A percentile compares a stretch with the other conserved stretches of the same genome.
Evolutionary conservation across 164 flowering plant genomes (phyloP).

Genomic region (Chloranthus sessilifolius): DNA sequence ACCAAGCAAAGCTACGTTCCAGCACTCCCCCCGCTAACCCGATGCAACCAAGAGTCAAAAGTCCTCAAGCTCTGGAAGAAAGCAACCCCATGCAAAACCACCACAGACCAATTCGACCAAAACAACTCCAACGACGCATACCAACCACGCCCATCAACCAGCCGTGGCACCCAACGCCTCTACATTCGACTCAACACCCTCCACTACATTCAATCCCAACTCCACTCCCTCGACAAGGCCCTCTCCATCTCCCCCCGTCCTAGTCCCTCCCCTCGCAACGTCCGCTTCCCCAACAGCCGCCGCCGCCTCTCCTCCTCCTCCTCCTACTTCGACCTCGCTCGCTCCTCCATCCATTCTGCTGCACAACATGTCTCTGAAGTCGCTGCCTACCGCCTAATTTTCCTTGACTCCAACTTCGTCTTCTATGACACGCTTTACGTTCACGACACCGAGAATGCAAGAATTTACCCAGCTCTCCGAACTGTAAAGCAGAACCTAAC

Average conservation of each 20-base stretch:
- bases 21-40: slow-evolving; percentile 73
- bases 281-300: slow-evolving; percentile 21
- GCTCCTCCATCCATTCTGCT: slow-evolving; percentile 47
- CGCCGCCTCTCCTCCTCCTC: slow-evolving; percentile 22
- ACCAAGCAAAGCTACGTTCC: slow-evolving; percentile 81
- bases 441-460: slow-evolving; percentile 52
- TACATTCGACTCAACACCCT: slow-evolving; percentile 93
- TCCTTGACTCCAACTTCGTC: slow-evolving; percentile 66
- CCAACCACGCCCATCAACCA: slow-evolving; percentile 80
- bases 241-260: slow-evolving; percentile 47
- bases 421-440: slow-evolving; percentile 65
- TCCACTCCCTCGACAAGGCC: slow-evolving; percentile 65
- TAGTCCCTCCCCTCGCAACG: slow-evolving; percentile 27
- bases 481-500: slow-evolving; percentile 83
- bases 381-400: slow-evolving; percentile 83
- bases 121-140: slow-evolving; percentile 29
- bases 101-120: slow-evolving; percentile 19
- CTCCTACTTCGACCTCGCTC: slow-evolving; percentile 53
- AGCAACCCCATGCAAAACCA: slow-evolving; percentile 54
- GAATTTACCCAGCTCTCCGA: slow-evolving; percentile 68
- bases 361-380: slow-evolving; percentile 69
- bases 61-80: slow-evolving; percentile 53
- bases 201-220: slow-evolving; percentile 56
- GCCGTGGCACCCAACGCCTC: slow-evolving; percentile 93
- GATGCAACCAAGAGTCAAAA: slow-evolving; percentile 80